Evolutionary conservation across 345 rosid species (phyloP).

Genomic region (Pugionium cornutum): DNA sequence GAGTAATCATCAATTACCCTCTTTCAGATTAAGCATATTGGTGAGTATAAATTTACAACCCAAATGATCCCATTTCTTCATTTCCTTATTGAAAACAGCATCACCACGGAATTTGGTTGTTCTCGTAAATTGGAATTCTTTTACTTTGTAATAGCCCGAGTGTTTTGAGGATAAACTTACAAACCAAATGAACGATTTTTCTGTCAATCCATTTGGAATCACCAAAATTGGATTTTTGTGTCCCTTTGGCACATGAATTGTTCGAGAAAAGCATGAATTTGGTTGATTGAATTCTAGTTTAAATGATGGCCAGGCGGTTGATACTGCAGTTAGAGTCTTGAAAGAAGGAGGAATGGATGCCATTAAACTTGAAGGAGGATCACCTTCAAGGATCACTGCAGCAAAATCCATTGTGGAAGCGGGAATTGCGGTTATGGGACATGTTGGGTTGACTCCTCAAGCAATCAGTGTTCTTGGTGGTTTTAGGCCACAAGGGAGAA

Average conservation of each 20-base stretch:
- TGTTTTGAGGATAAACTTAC: not conserved
- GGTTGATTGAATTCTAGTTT: conserved; percentile 38
- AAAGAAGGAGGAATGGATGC: conserved; percentile 98
- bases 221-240: not conserved
- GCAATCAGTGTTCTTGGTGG: conserved; percentile 98
- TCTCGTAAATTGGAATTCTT: too few relatives aligned
- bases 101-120: not conserved
- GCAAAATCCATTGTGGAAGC: conserved; percentile 89
- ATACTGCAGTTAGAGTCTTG: conserved; percentile 73
- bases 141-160: too few relatives aligned
- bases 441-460: conserved; percentile 94
- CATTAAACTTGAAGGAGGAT: conserved; percentile 89
- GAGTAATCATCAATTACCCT: not conserved
- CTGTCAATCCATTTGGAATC: not conserved
- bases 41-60: not conserved
- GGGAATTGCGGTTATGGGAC: conserved; percentile 95
- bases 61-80: not conserved
- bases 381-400: conserved; percentile 73
- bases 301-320: conserved; percentile 70
- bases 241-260: not conserved
- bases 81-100: not conserved
- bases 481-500: conserved; percentile 90
- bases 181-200: not conserved
- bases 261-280: conserved; percentile 17
- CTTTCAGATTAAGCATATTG: conserved; percentile 3